phyloP scores from a whole-genome alignment of 73 alveolate genomes.

The Uronychia setigera region DNA sequence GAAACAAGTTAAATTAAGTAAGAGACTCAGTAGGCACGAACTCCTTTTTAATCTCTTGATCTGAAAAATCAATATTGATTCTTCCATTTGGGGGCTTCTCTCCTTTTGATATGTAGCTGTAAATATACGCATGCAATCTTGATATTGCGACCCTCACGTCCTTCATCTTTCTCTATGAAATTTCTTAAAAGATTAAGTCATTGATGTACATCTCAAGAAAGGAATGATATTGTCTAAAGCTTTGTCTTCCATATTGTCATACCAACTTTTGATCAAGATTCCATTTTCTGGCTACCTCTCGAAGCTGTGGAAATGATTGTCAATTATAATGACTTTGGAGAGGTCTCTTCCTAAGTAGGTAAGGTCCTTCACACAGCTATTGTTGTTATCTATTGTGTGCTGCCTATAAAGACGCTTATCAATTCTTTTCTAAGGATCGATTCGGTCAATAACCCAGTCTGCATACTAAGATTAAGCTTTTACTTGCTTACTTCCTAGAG shows the following conservation, averaged over 20 bases:
- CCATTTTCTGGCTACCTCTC: conserved; percentile 80
- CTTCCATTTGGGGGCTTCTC: too few relatives aligned
- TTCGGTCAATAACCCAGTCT: conserved; percentile 67
- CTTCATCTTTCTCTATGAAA: too few relatives aligned
- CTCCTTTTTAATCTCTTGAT: too few relatives aligned
- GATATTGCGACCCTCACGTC: too few relatives aligned
- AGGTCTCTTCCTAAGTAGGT: conserved; percentile 66
- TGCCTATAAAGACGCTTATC: conserved; percentile 60
- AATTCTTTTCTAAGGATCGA: conserved; percentile 59
- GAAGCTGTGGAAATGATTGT: conserved; percentile 60
- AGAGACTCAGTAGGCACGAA: too few relatives aligned
- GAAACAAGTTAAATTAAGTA: too few relatives aligned
- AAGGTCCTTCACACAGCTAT: conserved; percentile 57
- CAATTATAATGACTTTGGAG: conserved; percentile 52
- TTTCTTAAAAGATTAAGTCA: too few relatives aligned
- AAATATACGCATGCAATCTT: too few relatives aligned
- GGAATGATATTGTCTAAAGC: conserved; percentile 47
- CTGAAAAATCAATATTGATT: too few relatives aligned
- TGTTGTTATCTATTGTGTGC: conserved; percentile 34
- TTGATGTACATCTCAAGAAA: too few relatives aligned
- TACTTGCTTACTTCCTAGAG: conserved; percentile 1
- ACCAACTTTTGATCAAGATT: conserved; percentile 74
- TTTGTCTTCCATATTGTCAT: conserved; percentile 73
- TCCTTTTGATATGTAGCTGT: too few relatives aligned
- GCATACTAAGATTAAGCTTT: conserved; percentile 72